Percentiles rank a stretch among this genome's conserved stretches.
These are phyloP conservation scores for Barnettozyma botsteinii DNA, from an alignment of 805 yeast genomes.

Conservation along the genomic window DNA sequence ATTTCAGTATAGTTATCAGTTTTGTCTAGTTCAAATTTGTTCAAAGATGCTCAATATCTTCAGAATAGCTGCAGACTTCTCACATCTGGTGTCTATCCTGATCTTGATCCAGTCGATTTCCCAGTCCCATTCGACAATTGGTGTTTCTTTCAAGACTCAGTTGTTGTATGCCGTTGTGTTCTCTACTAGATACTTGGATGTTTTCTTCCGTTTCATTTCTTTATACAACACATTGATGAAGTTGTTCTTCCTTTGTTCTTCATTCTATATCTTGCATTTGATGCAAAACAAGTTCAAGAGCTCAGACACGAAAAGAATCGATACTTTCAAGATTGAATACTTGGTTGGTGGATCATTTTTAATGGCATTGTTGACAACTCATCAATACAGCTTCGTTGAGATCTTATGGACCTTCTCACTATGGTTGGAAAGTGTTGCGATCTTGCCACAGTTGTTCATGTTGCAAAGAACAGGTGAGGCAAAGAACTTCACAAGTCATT, in stretches of 20 bases:
- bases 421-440: constrained; percentile 91
- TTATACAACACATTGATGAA: constrained; percentile 79
- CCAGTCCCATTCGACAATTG: constrained; percentile 60
- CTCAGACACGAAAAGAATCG: constrained; percentile 49
- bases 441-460: constrained; percentile 88
- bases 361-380: constrained; percentile 57
- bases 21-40: too few relatives aligned
- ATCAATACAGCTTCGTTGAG: constrained; percentile 56
- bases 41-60: constrained; percentile 34
- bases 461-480: constrained; percentile 87
- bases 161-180: constrained; percentile 69
- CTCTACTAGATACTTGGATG: constrained; percentile 57
- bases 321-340: constrained; percentile 71
- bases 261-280: constrained; percentile 67
- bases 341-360: constrained; percentile 58
- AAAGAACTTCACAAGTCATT: constrained; percentile 81
- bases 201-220: constrained; percentile 45
- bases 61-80: constrained; percentile 60
- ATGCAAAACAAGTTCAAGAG: constrained; percentile 57
- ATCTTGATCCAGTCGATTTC: constrained; percentile 69
- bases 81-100: constrained; percentile 76
- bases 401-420: constrained; percentile 81
- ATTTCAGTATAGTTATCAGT: too few relatives aligned
- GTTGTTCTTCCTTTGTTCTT: constrained; percentile 68
- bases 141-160: constrained; percentile 88